Base-by-base conservation (phyloP, 192 early-diverging fungal genomes). In the Coemansia furcata region DNA sequence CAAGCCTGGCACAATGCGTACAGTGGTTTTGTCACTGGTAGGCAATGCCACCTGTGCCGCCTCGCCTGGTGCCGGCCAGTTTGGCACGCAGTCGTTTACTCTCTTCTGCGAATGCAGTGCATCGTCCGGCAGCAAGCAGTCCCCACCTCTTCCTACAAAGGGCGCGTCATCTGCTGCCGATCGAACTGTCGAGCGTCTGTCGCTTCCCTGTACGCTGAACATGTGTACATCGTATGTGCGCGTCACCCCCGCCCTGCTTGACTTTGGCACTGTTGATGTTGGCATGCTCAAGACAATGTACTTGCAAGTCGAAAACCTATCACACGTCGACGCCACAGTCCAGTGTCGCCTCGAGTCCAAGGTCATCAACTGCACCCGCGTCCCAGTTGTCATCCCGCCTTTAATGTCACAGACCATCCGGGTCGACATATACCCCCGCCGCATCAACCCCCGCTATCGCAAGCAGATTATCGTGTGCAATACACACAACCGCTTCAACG, bases 231-330 rank as follows among this genome's bases (percentile, higher is more conserved):
- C 97, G 0, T 89, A 96, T 67, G 91, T 99, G 43, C 91, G 93
- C 26, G 91, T 96, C 3, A 79, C 85, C 37, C 97, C 97, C 8
- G 85, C 86, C 57, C 76, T 89, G 39, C 84, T 99, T 6, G 91
- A 97, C 67, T 99, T 99, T 88, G 97, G 97, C 58, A 91, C 93
- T 60, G 95, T 95, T 2, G 94, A 98, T 77, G 96, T 99, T 1
- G 94, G 94, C 17, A 94, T 91, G 6, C 81, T 94, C 12, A 96
- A 97, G 76, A 93, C 95, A 6, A 68, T 92, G 62, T 90, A 91
- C 1, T 85, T 99, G 61, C 82, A 85, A 32, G 86, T 98, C 29
- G 81, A 84, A 33, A 99, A 99, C 78, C 77, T 86, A 64, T 96
- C 97, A 19, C 94, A 96, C 37, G 80, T 99, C 23, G 74, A 88